Percentiles rank a stretch among this genome's conserved stretches.
Conservation (phyloP, 148 eudicot genomes). For the Vaccinium corymbosum region DNA sequence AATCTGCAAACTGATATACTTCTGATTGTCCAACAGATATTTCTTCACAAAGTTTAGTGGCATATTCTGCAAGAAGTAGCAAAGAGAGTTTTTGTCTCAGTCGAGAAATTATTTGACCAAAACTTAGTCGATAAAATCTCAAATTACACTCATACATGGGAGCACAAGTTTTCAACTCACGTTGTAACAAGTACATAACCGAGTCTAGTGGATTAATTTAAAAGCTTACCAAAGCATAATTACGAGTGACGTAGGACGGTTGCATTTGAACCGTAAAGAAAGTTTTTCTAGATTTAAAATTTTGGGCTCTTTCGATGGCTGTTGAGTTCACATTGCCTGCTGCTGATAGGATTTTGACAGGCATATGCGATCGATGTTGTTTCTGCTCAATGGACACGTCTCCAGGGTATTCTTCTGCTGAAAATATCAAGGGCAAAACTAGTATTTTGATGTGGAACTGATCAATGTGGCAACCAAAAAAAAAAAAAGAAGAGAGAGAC, state of each 20-base stretch:
- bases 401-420: too few relatives aligned
- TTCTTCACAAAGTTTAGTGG: background rate
- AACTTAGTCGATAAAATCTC: background rate
- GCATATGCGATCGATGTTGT: background rate
- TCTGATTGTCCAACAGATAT: background rate
- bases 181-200: background rate
- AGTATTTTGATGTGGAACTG: background rate
- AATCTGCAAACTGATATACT: background rate
- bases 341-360: background rate
- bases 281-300: slow-evolving; percentile 21
- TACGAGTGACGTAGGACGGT: slow-evolving; percentile 5
- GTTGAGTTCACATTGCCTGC: background rate
- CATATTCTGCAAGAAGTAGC: slow-evolving; percentile 11
- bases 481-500: too few relatives aligned
- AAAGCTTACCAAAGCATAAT: slow-evolving; percentile 21
- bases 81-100: background rate
- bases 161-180: background rate
- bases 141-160: background rate
- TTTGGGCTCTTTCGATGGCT: slow-evolving; percentile 18
- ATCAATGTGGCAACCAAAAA: too few relatives aligned
- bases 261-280: slow-evolving; percentile 20
- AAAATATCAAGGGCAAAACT: background rate
- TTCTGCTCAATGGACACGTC: background rate
- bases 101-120: too few relatives aligned
- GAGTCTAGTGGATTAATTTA: background rate